Evolutionary conservation across 495 filamentous ascomycete species (phyloP), one percentile per base, ranked within the genome.

Genomic region (Paragyromitra xinjiangensis): DNA sequence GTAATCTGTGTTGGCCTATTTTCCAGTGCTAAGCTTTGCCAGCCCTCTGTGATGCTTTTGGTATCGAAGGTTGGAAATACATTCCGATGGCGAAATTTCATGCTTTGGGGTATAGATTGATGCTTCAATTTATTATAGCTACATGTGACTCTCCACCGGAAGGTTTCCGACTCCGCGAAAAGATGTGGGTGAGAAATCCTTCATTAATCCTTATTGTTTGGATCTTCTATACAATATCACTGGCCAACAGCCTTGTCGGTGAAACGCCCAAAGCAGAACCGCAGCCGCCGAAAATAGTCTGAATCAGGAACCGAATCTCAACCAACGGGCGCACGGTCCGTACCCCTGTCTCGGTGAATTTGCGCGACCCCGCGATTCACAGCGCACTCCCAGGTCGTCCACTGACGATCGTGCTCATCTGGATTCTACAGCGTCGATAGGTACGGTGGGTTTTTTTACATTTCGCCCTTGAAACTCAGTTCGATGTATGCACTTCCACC

Each of bases 401-500:
- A 40, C 4, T 63, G 59, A 14, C 34, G 56, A 61, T 61, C 56
- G 29, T 64, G 37, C n/a, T 64, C 61, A 64, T 64, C 61, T 61
- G 14, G 8, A 39, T 55, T 53, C 12, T 14, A 53, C 7, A 1
- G 3, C 7, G 26, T 22, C 26, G 37, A 34, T 26, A 37, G 26
- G 69, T 55, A 42, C 51, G 40, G 42, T 56, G 48, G n/a, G 37
- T 9, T 26, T 45, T 45, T 56, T 67, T 59, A 24, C 51, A 69
- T 68, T 40, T 40, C 64, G 64, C 64, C 53, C 64, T 69, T 74
- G 71, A 74, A 74, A 73, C 74, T n/a, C 39, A 22, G 29, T 2
- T 42, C 42, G 53, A 22, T 24, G 44, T 62, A 53, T 62, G 53
- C 34, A 56, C 24, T n/a, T 39, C n/a, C n/a, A 9, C 24, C 44